Conservation (phyloP, 257 asterid species). For the Ballota nigra region DNA sequence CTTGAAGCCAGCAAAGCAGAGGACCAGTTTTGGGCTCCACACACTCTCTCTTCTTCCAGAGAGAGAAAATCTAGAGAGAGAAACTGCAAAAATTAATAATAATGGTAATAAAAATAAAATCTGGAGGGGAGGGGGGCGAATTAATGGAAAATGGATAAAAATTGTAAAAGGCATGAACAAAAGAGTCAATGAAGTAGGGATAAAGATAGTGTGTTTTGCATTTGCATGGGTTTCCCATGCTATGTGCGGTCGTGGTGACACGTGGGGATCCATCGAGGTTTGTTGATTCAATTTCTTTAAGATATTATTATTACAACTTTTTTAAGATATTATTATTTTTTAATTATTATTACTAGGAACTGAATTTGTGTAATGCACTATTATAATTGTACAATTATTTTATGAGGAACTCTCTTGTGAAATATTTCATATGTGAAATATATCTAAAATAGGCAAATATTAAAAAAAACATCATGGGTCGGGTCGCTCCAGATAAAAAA, state of each 20-base stretch:
- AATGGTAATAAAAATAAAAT: background rate
- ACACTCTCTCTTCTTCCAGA: background rate
- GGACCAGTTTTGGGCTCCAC: conserved; percentile 52
- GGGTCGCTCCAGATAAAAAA: too few species aligned
- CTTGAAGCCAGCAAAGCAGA: conserved; percentile 42
- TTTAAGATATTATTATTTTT: background rate
- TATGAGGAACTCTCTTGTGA: too few species aligned
- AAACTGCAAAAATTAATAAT: too few species aligned
- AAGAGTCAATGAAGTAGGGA: conserved; percentile 31
- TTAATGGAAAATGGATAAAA: conserved; percentile 16
- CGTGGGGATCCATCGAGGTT: conserved; percentile 22
- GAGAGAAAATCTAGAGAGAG: conserved; percentile 42
- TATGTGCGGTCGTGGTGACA: conserved; percentile 21
- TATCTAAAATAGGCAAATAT: too few species aligned
- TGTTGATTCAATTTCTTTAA: background rate
- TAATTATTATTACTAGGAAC: too few species aligned
- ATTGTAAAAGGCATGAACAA: background rate
- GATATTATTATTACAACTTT: background rate
- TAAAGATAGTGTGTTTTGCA: conserved; percentile 17
- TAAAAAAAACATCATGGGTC: too few species aligned
- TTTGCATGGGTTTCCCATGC: conserved; percentile 31
- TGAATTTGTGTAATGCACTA: too few species aligned
- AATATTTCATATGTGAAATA: too few species aligned
- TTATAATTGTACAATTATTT: too few species aligned
- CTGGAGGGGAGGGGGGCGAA: background rate